Evolutionary conservation across 2,329 filamentous ascomycete species (phyloP).

Genomic region (Scytalidium lignicola): DNA sequence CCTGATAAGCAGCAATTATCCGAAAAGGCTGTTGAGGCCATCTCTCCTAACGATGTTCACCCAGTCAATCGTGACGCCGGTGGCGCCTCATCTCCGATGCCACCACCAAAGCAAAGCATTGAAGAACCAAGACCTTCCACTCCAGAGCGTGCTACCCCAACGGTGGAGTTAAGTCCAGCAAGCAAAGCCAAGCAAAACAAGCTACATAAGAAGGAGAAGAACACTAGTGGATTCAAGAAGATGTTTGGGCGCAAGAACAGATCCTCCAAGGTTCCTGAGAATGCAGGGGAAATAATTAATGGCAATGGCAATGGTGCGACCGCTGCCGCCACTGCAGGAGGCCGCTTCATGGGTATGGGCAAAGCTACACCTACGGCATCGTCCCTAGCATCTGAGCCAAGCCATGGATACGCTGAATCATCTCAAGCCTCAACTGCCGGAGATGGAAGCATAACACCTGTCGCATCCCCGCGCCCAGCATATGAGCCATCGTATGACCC

Average conservation of each 20-base stretch:
- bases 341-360: neutral
- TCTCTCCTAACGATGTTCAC: constrained; percentile 18
- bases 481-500: constrained; percentile 38
- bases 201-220: constrained; percentile 38
- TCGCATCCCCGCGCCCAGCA: constrained; percentile 24
- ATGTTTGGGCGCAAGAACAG: constrained; percentile 62
- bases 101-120: constrained; percentile 5
- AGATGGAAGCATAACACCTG: constrained; percentile 19
- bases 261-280: constrained; percentile 49
- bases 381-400: constrained; percentile 11
- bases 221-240: constrained; percentile 51
- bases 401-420: constrained; percentile 23
- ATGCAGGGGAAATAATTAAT: constrained; percentile 48
- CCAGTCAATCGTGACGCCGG: constrained; percentile 14
- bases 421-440: constrained; percentile 22
- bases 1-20: constrained; percentile 19
- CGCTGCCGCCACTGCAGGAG: too few species aligned
- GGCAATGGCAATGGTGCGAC: constrained; percentile 20
- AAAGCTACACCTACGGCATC: constrained; percentile 5
- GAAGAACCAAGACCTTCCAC: constrained; percentile 16
- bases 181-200: constrained; percentile 43
- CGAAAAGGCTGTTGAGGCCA: constrained; percentile 30
- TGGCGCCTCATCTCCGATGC: constrained; percentile 4
- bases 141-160: constrained; percentile 16
- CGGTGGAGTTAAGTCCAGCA: constrained; percentile 36